phyloP scores from a whole-genome alignment of 352 stramenopile genomes.

The Phytophthora cryptogea region DNA sequence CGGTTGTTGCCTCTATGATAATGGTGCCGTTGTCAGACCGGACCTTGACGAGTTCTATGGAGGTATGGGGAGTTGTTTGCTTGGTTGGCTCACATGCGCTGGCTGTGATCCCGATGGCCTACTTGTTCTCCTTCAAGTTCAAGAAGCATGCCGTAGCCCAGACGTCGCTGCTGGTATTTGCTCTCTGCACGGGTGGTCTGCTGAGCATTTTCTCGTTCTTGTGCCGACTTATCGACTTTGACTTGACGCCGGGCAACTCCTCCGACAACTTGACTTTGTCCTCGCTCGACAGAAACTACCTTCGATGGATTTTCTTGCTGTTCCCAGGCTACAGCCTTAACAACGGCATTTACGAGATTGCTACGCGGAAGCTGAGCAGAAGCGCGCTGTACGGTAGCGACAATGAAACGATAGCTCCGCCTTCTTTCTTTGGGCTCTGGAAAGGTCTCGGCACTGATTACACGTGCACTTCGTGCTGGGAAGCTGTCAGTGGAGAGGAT shows the following conservation, averaged over 20 bases:
- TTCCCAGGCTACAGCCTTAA: slow-evolving; percentile 76
- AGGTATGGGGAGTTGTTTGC: slow-evolving; percentile 45
- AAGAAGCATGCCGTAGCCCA: slow-evolving; percentile 63
- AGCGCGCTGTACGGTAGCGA: slow-evolving; percentile 42
- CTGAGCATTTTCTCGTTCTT: slow-evolving; percentile 82
- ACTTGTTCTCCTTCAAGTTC: slow-evolving; percentile 68
- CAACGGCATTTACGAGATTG: slow-evolving; percentile 74
- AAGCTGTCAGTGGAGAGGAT: slow-evolving; percentile 20
- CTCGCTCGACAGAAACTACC: slow-evolving; percentile 65
- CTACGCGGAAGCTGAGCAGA: slow-evolving; percentile 69
- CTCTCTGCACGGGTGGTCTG: slow-evolving; percentile 56
- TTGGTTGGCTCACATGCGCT: slow-evolving; percentile 53
- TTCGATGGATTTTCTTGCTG: slow-evolving; percentile 74
- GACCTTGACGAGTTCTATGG: slow-evolving; percentile 33
- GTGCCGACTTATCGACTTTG: slow-evolving; percentile 69
- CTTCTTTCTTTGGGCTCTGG: slow-evolving; percentile 66
- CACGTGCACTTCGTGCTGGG: slow-evolving; percentile 59
- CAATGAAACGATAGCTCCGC: slow-evolving; percentile 28
- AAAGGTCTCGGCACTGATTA: slow-evolving; percentile 46
- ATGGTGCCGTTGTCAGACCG: slow-evolving; percentile 44
- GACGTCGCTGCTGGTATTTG: slow-evolving; percentile 70
- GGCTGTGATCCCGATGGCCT: slow-evolving; percentile 60
- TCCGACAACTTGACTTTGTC: slow-evolving; percentile 54
- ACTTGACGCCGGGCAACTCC: slow-evolving; percentile 26
- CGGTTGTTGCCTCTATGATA: slow-evolving; percentile 46